These are phyloP conservation scores for Phytophthora chlamydospora DNA, from an alignment of 352 stramenopile species.

Conservation along the genomic window DNA sequence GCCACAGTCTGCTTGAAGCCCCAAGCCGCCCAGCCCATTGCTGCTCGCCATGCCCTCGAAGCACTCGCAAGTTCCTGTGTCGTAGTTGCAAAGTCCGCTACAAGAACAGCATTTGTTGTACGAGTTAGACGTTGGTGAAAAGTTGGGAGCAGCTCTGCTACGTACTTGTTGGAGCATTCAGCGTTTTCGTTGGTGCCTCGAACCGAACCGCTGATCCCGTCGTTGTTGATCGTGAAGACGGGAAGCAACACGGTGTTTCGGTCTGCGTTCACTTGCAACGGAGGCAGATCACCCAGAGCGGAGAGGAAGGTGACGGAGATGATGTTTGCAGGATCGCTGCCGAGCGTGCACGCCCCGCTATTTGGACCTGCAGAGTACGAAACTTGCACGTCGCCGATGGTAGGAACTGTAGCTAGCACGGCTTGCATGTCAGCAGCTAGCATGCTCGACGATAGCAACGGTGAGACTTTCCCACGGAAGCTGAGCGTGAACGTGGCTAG, in stretches of 20 bases:
- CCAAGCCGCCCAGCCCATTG: conserved; percentile 51
- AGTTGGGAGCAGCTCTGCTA: conserved; percentile 1
- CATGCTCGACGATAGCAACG: conserved; percentile 49
- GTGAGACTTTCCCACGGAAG: conserved; percentile 59
- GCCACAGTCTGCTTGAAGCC: conserved; percentile 69
- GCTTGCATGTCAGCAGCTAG: conserved; percentile 40
- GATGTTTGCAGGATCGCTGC: conserved; percentile 45
- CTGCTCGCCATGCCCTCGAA: conserved; percentile 79
- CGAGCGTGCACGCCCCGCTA: conserved; percentile 53
- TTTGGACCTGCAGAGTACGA: conserved; percentile 54
- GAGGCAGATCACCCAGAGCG: conserved; percentile 59
- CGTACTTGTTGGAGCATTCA: conserved; percentile 80
- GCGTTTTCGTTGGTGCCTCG: conserved; percentile 71
- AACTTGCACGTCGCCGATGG: conserved; percentile 51
- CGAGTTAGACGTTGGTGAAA: background rate
- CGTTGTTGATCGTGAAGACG: conserved; percentile 59
- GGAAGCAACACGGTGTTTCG: conserved; percentile 43
- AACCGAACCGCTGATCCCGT: conserved; percentile 55
- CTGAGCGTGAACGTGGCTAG: conserved; percentile 60
- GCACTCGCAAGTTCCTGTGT: conserved; percentile 56
- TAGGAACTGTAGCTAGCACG: conserved; percentile 46
- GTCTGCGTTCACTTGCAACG: conserved; percentile 44
- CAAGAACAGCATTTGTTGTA: conserved; percentile 2
- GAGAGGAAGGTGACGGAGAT: conserved; percentile 71
- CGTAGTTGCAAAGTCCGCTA: conserved; percentile 69